These are phyloP conservation scores for Pichia sp. DNA, from an alignment of 1,139 yeast genomes.

Conservation along the genomic window DNA sequence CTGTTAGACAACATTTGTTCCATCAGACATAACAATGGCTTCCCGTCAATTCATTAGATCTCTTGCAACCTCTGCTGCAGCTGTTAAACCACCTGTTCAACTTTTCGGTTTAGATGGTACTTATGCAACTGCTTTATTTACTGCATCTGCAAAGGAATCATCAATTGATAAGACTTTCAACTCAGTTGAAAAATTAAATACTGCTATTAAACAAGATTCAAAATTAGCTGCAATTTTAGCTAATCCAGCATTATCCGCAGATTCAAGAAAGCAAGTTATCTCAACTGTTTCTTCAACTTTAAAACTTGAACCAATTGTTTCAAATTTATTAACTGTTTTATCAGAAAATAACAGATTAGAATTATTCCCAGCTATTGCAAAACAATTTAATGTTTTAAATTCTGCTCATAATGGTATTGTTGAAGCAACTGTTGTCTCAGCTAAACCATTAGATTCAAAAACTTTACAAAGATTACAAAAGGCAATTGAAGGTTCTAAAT, in stretches of 20 bases:
- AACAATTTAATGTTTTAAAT: slow-evolving; percentile 69
- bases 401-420: slow-evolving; percentile 90
- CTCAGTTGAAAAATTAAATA: slow-evolving; percentile 56
- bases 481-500: slow-evolving; percentile 69
- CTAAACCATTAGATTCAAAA: slow-evolving; percentile 78
- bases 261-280: slow-evolving; percentile 70
- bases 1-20: no score
- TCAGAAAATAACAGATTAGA: slow-evolving; percentile 93
- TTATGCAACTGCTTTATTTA: slow-evolving; percentile 90
- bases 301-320: slow-evolving; percentile 65
- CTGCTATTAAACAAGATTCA: slow-evolving; percentile 54
- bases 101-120: slow-evolving; percentile 95
- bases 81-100: slow-evolving; percentile 85
- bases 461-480: slow-evolving; percentile 72
- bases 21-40: no score
- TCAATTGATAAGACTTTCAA: slow-evolving; percentile 66
- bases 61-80: slow-evolving; percentile 41
- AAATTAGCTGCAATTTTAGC: slow-evolving; percentile 56
- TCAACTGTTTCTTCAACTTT: slow-evolving; percentile 50
- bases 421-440: slow-evolving; percentile 90
- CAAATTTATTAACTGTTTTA: slow-evolving; percentile 76
- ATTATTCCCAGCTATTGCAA: slow-evolving; percentile 58
- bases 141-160: slow-evolving; percentile 84
- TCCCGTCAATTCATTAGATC: slow-evolving; percentile 67
- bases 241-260: slow-evolving; percentile 79